Evolutionary conservation across 345 rosid genomes (phyloP).

Genomic region (Litchi chinensis): DNA sequence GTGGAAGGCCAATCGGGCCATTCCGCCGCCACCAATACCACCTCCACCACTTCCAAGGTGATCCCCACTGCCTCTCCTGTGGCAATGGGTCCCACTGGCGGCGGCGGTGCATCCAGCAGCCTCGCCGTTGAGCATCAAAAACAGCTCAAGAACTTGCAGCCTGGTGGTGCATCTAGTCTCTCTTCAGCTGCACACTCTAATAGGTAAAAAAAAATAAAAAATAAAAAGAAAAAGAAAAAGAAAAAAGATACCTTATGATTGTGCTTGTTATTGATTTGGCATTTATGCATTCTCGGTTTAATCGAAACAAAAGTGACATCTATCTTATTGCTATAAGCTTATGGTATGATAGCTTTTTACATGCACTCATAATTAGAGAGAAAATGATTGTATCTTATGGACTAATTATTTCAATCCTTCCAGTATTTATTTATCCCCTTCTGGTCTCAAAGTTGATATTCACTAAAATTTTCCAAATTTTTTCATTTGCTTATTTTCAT

Average conservation of each 20-base stretch:
- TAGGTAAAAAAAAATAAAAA: conserved; percentile 38
- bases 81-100: conserved; percentile 30
- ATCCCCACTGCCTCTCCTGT: conserved; percentile 29
- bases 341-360: too few relatives aligned
- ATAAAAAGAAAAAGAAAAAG: too few relatives aligned
- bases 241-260: neutral
- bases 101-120: conserved; percentile 33
- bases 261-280: neutral
- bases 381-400: too few relatives aligned
- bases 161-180: conserved; percentile 31
- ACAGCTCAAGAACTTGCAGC: conserved; percentile 56
- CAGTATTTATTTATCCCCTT: too few relatives aligned
- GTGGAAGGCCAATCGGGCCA: conserved; percentile 98
- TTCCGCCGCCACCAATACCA: conserved; percentile 51
- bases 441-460: too few relatives aligned
- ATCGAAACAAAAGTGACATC: too few relatives aligned
- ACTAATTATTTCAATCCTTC: too few relatives aligned
- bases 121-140: conserved; percentile 42
- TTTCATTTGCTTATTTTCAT: too few relatives aligned
- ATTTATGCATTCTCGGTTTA: too few relatives aligned
- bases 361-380: too few relatives aligned
- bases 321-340: neutral
- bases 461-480: too few relatives aligned
- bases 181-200: conserved; percentile 23
- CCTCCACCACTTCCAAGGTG: conserved; percentile 33